A percentile compares a stretch with the other conserved stretches of the same genome.
phyloP scores from a whole-genome alignment of 176 grass and related monocot genomes.

The Musa acuminata region DNA sequence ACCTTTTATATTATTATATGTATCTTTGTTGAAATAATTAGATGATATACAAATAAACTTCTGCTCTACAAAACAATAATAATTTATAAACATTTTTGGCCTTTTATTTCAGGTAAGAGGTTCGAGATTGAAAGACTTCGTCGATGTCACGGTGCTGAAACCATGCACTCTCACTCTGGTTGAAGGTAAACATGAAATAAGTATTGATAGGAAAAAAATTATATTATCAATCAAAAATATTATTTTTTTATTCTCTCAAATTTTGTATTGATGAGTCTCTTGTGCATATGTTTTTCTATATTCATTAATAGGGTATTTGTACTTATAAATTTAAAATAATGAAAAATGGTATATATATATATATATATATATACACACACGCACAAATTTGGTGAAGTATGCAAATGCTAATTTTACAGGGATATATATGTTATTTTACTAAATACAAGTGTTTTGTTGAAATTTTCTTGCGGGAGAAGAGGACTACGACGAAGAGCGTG shows the following conservation, averaged over 20 bases:
- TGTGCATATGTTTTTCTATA: too few relatives aligned
- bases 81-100: not conserved
- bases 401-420: not conserved
- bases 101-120: constrained; percentile 41
- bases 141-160: constrained; percentile 59
- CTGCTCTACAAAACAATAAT: not conserved
- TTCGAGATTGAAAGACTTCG: constrained; percentile 42
- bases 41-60: not conserved
- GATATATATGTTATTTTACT: not conserved
- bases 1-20: not conserved
- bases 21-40: not conserved
- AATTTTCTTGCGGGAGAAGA: constrained; percentile 29
- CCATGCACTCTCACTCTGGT: constrained; percentile 58
- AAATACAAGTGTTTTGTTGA: not conserved
- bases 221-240: not conserved
- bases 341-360: not conserved
- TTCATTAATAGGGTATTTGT: too few relatives aligned
- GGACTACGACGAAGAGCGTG: constrained; percentile 68
- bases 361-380: too few relatives aligned
- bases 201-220: not conserved
- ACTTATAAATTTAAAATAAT: not conserved
- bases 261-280: too few relatives aligned
- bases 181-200: constrained; percentile 43
- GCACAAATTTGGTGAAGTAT: too few relatives aligned
- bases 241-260: too few relatives aligned